phyloP scores from a whole-genome alignment of 768 basidiomycete species.

The Pisolithus tinctorius region DNA sequence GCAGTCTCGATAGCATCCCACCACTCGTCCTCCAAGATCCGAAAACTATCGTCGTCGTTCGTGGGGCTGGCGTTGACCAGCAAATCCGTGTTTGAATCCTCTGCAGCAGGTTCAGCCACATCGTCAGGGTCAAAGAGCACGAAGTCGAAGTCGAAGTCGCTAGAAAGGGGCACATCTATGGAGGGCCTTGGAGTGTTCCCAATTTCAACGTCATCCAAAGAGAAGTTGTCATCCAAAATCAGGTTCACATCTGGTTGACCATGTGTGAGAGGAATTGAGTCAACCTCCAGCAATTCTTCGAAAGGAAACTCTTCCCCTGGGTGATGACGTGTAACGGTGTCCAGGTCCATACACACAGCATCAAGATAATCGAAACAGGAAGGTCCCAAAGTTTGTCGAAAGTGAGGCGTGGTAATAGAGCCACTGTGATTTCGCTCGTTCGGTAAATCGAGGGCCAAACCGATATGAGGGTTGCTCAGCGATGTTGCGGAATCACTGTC shows the following conservation, averaged over 20 bases:
- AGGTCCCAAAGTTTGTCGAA: slow-evolving; percentile 6
- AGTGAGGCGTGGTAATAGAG: slow-evolving; percentile 11
- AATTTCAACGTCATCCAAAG: slow-evolving; percentile 8
- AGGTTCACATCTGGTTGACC: slow-evolving; percentile 11
- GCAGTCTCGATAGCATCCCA: too few species aligned
- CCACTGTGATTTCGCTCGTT: background rate
- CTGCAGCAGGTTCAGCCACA: background rate
- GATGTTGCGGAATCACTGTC: slow-evolving; percentile 5
- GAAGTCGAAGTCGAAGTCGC: slow-evolving; percentile 13
- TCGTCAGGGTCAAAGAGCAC: slow-evolving; percentile 13
- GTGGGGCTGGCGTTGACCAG: background rate
- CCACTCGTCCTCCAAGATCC: too few species aligned
- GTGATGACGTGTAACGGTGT: slow-evolving; percentile 4
- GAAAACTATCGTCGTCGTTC: too few species aligned
- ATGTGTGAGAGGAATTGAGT: slow-evolving; percentile 9
- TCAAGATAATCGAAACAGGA: slow-evolving; percentile 13
- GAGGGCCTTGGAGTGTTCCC: slow-evolving; percentile 3
- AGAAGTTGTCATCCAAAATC: slow-evolving; percentile 7
- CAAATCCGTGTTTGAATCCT: background rate
- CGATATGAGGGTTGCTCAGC: slow-evolving; percentile 23
- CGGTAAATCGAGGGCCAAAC: slow-evolving; percentile 8
- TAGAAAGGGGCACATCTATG: background rate
- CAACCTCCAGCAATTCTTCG: slow-evolving; percentile 1
- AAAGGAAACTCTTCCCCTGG: slow-evolving; percentile 9
- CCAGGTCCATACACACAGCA: slow-evolving; percentile 7